Evolutionary conservation across 352 stramenopile genomes (phyloP).

Genomic region (Phytophthora cryptogea): DNA sequence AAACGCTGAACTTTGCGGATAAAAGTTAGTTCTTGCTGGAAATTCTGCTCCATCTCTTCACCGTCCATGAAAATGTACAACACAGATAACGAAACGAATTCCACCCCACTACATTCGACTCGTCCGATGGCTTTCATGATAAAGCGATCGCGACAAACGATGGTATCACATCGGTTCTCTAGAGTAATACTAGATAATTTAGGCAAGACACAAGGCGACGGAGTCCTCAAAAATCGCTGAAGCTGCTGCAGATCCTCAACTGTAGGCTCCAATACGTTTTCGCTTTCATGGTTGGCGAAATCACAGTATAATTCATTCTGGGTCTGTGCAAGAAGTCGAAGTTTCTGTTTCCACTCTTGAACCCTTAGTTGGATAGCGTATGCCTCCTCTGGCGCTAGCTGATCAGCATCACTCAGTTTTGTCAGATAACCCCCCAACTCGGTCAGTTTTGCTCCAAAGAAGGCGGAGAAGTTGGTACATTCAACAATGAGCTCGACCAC

Average conservation of each 20-base stretch:
- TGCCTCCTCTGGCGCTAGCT: neutral
- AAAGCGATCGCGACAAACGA: slow-evolving; percentile 13
- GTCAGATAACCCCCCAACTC: slow-evolving; percentile 4
- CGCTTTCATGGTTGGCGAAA: neutral
- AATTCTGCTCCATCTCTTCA: neutral
- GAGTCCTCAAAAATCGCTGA: slow-evolving; percentile 22
- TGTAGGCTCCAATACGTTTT: neutral
- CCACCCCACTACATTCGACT: neutral
- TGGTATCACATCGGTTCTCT: slow-evolving; percentile 10
- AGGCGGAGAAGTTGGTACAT: slow-evolving; percentile 13
- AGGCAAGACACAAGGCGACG: slow-evolving; percentile 4
- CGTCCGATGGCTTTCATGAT: slow-evolving; percentile 27
- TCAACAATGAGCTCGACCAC: slow-evolving; percentile 25
- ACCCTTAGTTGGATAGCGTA: slow-evolving; percentile 11
- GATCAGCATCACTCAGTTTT: neutral
- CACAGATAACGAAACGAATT: slow-evolving; percentile 19
- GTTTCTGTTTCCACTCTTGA: slow-evolving; percentile 9
- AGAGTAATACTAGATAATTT: slow-evolving; percentile 16
- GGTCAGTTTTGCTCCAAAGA: slow-evolving; percentile 18
- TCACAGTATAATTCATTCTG: slow-evolving; percentile 15
- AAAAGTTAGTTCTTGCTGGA: slow-evolving; percentile 33
- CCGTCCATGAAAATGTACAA: slow-evolving; percentile 16
- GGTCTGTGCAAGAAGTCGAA: slow-evolving; percentile 2
- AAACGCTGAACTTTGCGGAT: slow-evolving; percentile 30
- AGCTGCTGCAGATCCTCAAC: slow-evolving; percentile 17